Base-by-base conservation (phyloP, 805 yeast species). In the Komagataella phaffii region DNA sequence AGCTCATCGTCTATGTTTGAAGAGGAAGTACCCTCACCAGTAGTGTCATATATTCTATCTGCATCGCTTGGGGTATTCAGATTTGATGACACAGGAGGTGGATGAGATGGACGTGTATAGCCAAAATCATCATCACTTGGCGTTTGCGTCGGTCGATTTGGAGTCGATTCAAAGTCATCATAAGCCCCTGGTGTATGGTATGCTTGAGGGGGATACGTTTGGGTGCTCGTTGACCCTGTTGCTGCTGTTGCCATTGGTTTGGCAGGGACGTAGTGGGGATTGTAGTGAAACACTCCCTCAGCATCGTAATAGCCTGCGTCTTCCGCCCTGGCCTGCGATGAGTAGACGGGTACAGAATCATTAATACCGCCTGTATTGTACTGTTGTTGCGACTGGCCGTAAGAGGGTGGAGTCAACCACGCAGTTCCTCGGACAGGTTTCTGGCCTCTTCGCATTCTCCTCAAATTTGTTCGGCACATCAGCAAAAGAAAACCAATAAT, bases 371-470 rank as follows among this genome's bases (percentile, higher is more conserved):
- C 53, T 8, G 40, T 50, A 51, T 74, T 69, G 56, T 79, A 75
- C 53, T 78, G 81, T 50, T 68, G 70, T 58, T 85, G 85, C 1
- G 88, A 77, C 57, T 81, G 88, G 48, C 71, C 62, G 60, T 87
- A 87, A 8, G 82, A 72, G 0, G 95, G 95, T 6, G 96, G 96
- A 0, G 93, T 84, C 70, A 88, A 79, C 95, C 95, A 85, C 8
- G 85, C 77, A 1, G 93, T 85, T 7, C 91, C 91, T 53, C 77
- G 69, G 1, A 87, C 70, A 0, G 96, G 95, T 24, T 55, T 70
- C 67, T 46, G 79, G 77, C 83, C 83, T 21, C 61, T 59, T 46
- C 60, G 64, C 7, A 68, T 56, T 63, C 95, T 72, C 52, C 71
- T 72, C 48, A 69, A 75, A 59, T 85, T 85, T 12, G 78, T 68